Percentiles rank a stretch among this genome's conserved stretches.
Conservation (phyloP, 164 flowering plant species). For the Magnolia kwangsiensis region DNA sequence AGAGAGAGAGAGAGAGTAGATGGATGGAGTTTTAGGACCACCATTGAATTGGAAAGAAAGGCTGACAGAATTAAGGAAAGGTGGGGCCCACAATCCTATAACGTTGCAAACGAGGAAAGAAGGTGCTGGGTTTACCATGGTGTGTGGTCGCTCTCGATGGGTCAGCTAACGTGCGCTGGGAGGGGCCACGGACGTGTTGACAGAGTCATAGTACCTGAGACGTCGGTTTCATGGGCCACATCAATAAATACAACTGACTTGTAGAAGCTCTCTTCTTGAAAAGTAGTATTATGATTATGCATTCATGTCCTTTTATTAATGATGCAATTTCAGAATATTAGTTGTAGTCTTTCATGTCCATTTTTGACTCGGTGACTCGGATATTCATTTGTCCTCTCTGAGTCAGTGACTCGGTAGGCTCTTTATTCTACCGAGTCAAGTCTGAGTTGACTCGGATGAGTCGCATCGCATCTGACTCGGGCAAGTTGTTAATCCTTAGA, state of each 20-base stretch:
- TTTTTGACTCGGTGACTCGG: too few species aligned
- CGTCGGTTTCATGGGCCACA: background rate
- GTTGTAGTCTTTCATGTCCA: too few species aligned
- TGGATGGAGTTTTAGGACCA: background rate
- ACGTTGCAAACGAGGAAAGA: constrained; percentile 6
- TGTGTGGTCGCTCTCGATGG: background rate
- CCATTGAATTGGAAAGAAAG: background rate
- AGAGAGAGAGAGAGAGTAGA: too few species aligned
- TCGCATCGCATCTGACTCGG: too few species aligned
- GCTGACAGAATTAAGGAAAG: background rate
- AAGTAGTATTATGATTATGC: background rate
- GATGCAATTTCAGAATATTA: too few species aligned
- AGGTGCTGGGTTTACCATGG: background rate
- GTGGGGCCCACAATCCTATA: background rate
- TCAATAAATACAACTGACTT: background rate
- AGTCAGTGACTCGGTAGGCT: too few species aligned
- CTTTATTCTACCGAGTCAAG: too few species aligned
- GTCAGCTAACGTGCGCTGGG: background rate
- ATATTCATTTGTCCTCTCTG: too few species aligned
- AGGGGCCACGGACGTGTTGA: background rate
- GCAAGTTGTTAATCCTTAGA: too few species aligned
- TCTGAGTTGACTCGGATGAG: too few species aligned
- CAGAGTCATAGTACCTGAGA: background rate
- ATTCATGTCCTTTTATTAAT: too few species aligned
- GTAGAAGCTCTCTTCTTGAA: background rate